These are phyloP conservation scores for Durio zibethinus DNA, from an alignment of 345 rosid species.

Conservation along the genomic window DNA sequence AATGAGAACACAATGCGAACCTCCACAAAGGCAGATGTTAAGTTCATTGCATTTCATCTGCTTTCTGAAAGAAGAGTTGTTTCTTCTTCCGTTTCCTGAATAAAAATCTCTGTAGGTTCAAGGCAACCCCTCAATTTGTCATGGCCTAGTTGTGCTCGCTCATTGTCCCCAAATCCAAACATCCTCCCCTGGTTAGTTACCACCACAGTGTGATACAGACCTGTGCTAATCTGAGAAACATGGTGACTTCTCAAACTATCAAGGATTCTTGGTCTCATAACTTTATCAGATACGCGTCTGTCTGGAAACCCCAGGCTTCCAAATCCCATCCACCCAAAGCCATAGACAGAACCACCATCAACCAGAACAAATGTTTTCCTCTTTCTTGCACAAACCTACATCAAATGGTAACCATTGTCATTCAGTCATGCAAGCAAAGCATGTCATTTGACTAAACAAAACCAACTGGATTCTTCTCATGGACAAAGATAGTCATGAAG, in stretches of 20 bases:
- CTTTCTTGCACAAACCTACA: constrained; percentile 94
- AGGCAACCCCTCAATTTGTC: constrained; percentile 71
- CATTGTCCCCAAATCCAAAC: constrained; percentile 92
- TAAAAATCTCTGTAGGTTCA: constrained; percentile 79
- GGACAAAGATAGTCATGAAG: background rate
- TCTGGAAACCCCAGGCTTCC: constrained; percentile 94
- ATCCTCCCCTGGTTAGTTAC: constrained; percentile 62
- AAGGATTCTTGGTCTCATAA: constrained; percentile 61
- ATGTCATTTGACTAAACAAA: background rate
- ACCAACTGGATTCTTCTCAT: background rate
- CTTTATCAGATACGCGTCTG: constrained; percentile 69
- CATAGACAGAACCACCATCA: constrained; percentile 44
- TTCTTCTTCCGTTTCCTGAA: constrained; percentile 36
- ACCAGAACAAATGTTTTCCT: constrained; percentile 87
- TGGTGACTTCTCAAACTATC: constrained; percentile 62
- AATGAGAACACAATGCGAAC: background rate
- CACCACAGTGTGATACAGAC: constrained; percentile 82
- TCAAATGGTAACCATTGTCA: background rate
- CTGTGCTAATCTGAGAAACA: constrained; percentile 87
- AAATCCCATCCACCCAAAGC: constrained; percentile 70
- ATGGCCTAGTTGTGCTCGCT: constrained; percentile 88
- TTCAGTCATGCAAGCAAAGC: background rate
- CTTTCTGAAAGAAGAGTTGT: constrained; percentile 16
- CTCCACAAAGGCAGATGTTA: background rate
- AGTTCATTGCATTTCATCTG: constrained; percentile 3